Evolutionary conservation across 2,329 filamentous ascomycete species (phyloP).

Genomic region (Penicillium sp.): DNA sequence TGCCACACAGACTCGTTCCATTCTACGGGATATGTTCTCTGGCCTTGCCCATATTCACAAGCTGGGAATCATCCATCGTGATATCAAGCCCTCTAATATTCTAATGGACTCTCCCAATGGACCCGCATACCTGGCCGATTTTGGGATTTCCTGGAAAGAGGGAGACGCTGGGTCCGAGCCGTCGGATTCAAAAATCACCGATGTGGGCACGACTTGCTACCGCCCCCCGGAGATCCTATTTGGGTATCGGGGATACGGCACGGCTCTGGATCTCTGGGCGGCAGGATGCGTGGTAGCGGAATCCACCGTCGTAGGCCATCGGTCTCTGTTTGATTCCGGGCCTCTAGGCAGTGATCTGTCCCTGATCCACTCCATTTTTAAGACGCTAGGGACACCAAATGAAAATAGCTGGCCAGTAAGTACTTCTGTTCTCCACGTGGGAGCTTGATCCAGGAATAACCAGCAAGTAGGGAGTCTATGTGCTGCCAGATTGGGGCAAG

Average conservation of each 20-base stretch:
- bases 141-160: constrained; percentile 85
- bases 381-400: constrained; percentile 83
- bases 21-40: constrained; percentile 67
- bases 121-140: constrained; percentile 80
- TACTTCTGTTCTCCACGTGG: constrained; percentile 5
- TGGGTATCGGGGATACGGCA: constrained; percentile 70
- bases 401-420: constrained; percentile 75
- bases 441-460: constrained; percentile 3
- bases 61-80: constrained; percentile 81
- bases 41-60: constrained; percentile 71
- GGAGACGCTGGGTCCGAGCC: constrained; percentile 60
- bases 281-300: constrained; percentile 83
- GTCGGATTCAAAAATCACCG: constrained; percentile 71
- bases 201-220: constrained; percentile 91
- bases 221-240: constrained; percentile 88
- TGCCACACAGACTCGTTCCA: constrained; percentile 42
- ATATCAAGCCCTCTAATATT: constrained; percentile 90
- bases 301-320: constrained; percentile 55
- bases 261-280: constrained; percentile 83
- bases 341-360: constrained; percentile 90
- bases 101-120: constrained; percentile 67
- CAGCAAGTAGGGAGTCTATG: constrained; percentile 34
- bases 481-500: constrained; percentile 83
- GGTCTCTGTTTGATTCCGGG: constrained; percentile 77
- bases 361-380: constrained; percentile 88